Conservation (phyloP, 257 asterid species). For the Euphrasia confusa region DNA sequence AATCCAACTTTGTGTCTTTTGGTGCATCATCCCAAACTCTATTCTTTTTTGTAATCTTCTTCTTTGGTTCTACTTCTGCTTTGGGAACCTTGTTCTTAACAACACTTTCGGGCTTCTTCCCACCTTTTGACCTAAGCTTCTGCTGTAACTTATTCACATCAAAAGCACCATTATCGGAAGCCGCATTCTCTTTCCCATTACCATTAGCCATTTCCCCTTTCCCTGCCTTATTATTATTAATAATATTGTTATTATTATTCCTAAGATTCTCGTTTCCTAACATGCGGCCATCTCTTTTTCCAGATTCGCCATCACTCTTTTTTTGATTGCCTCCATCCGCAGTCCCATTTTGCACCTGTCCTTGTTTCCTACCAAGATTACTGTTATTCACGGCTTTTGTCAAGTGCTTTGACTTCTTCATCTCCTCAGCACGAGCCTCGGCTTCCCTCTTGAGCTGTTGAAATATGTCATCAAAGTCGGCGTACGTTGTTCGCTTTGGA, state of each 20-base stretch:
- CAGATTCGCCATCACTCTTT: not conserved
- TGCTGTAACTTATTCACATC: constrained; percentile 1
- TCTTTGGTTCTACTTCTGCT: not conserved
- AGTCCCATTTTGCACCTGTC: not conserved
- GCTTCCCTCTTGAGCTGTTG: constrained; percentile 92
- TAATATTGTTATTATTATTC: not conserved
- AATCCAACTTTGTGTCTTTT: not conserved
- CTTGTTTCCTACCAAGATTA: constrained; percentile 25
- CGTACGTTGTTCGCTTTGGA: constrained; percentile 60
- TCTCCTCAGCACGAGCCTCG: constrained; percentile 85
- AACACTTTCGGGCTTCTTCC: not conserved
- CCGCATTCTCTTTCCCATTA: not conserved
- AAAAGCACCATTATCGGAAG: not conserved
- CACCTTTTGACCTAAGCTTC: not conserved
- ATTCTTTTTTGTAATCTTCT: not conserved
- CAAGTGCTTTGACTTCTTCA: constrained; percentile 74
- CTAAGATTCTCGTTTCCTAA: not conserved
- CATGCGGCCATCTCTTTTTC: not conserved
- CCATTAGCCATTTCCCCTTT: not conserved
- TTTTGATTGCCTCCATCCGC: constrained; percentile 4
- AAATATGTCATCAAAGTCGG: constrained; percentile 66
- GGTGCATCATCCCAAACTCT: constrained; percentile 6
- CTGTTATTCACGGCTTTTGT: constrained; percentile 36
- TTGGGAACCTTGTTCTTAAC: not conserved
- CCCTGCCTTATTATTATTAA: not conserved